A percentile compares a stretch with the other conserved stretches of the same genome.
phyloP scores from a whole-genome alignment of 192 early-diverging fungal genomes.

The Lobosporangium transversale region DNA sequence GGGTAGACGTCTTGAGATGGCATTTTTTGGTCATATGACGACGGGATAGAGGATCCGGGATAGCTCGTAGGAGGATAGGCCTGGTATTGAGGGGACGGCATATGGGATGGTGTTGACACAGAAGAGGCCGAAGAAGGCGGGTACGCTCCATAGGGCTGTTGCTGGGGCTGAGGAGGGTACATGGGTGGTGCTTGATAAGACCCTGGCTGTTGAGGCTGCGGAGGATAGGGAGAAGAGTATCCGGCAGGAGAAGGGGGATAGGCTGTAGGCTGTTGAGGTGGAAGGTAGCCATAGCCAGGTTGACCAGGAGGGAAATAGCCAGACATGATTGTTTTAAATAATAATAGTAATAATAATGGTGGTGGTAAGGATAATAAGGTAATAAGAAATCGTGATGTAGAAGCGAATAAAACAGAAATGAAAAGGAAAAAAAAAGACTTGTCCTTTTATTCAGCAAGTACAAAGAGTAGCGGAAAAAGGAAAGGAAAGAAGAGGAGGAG shows the following conservation, averaged over 20 bases:
- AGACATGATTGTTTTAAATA: slow-evolving; percentile 15
- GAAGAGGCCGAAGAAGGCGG: slow-evolving; percentile 13
- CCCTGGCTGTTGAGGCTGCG: slow-evolving; percentile 1
- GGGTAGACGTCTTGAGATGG: neutral
- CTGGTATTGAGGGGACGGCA: neutral
- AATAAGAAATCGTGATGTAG: neutral
- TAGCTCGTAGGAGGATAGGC: neutral
- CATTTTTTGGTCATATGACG: too few species aligned
- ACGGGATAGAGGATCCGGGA: neutral
- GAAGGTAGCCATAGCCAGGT: slow-evolving; percentile 24
- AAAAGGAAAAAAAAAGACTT: neutral
- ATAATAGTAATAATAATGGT: too few species aligned
- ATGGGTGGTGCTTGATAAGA: neutral
- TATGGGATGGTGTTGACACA: too few species aligned
- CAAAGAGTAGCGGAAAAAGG: neutral
- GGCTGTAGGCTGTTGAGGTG: slow-evolving; percentile 3
- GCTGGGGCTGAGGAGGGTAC: slow-evolving; percentile 14
- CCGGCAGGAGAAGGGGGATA: slow-evolving; percentile 3
- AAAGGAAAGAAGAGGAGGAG: neutral
- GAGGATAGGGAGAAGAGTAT: slow-evolving; percentile 14
- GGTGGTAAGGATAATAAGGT: too few species aligned
- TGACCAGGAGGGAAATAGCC: slow-evolving; percentile 28
- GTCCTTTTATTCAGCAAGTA: too few species aligned
- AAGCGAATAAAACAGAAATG: neutral
- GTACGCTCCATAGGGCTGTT: neutral